Base-by-base conservation (phyloP, 495 filamentous ascomycete species). In the Achaetomiella virescens region DNA sequence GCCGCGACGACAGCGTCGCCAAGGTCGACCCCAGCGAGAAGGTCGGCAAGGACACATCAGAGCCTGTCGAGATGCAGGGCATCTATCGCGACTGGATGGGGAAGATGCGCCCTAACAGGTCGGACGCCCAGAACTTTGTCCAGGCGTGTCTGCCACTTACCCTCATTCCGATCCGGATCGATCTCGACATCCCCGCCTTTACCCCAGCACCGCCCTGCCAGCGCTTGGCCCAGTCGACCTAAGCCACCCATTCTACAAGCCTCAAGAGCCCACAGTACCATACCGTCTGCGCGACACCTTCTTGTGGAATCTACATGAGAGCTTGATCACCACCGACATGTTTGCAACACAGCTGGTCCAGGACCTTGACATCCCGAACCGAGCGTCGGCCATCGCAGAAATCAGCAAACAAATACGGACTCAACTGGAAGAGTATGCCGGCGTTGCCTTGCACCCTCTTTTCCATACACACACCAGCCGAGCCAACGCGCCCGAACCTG, bases 241-340 rank as follows among this genome's bases (percentile, higher is more conserved):
- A 5, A 77, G 78, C 15, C 70, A 88, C 53, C 84, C 88, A 6
- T 82, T 84, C n/a, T 96, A 92, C 72, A 83, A 81, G 61, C 73
- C 76, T 22, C 87, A 84, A 27, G 91, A 97, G 38, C 72, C 81
- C 45, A 85, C 90, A 21, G 85, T 91, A 15, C 83, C 87, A 3
- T 96, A 86, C 68, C 80, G 92, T 44, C 77, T 99, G 33, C 90
- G 95, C 69, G 93, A 99, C 61, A 87, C 85, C 24, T 97, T 99
- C 65, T 71, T 97, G 22, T 99, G 93, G 93, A 99, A 99, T 66
- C 78, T 99, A 10, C 91, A 97, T 70, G 93, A 99, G 73, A 88
- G 88, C 2, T 74, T 96, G 29, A 87, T 91, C 11, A 99, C 93
- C 0, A 95, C 93, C 4, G 93, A 99, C 66, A 86, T 92, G 60